Conservation (phyloP, 371 early-diverging fungal species). For the Smittium culicis region DNA sequence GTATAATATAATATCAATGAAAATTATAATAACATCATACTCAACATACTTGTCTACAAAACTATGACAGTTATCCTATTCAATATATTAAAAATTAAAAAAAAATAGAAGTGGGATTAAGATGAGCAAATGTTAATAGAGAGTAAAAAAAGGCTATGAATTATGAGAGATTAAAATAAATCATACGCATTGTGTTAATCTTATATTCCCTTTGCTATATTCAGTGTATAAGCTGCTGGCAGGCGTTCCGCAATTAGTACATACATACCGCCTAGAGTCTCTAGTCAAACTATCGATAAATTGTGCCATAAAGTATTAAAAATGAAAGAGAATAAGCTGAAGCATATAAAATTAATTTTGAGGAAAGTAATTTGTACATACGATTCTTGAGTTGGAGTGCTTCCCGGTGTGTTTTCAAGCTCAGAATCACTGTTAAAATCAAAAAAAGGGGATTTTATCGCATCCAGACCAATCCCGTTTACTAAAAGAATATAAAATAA, state of each 20-base stretch:
- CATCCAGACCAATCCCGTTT: too few relatives aligned
- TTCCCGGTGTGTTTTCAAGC: too few relatives aligned
- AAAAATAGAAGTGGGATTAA: neutral
- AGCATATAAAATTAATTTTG: too few relatives aligned
- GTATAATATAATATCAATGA: slow-evolving; percentile 86
- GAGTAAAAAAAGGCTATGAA: too few relatives aligned
- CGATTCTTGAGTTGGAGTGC: too few relatives aligned
- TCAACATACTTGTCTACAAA: slow-evolving; percentile 93
- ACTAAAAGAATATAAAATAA: too few relatives aligned
- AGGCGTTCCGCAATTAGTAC: slow-evolving; percentile 72
- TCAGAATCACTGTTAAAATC: too few relatives aligned
- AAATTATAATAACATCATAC: slow-evolving; percentile 73
- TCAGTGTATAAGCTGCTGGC: slow-evolving; percentile 68
- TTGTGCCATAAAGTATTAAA: too few relatives aligned
- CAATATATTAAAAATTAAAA: slow-evolving; percentile 25
- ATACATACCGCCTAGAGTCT: slow-evolving; percentile 24
- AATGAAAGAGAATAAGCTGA: too few relatives aligned
- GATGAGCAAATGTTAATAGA: too few relatives aligned
- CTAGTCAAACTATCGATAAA: neutral
- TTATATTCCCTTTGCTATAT: slow-evolving; percentile 79
- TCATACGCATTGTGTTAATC: slow-evolving; percentile 73
- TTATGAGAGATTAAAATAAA: neutral
- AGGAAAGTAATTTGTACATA: too few relatives aligned
- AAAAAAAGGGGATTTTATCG: too few relatives aligned
- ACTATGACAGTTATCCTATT: slow-evolving; percentile 43